A percentile compares a stretch with the other conserved stretches of the same genome.
Evolutionary conservation across 306 rosid genomes (phyloP).

Genomic region (Cotoneaster glaucophyllus): DNA sequence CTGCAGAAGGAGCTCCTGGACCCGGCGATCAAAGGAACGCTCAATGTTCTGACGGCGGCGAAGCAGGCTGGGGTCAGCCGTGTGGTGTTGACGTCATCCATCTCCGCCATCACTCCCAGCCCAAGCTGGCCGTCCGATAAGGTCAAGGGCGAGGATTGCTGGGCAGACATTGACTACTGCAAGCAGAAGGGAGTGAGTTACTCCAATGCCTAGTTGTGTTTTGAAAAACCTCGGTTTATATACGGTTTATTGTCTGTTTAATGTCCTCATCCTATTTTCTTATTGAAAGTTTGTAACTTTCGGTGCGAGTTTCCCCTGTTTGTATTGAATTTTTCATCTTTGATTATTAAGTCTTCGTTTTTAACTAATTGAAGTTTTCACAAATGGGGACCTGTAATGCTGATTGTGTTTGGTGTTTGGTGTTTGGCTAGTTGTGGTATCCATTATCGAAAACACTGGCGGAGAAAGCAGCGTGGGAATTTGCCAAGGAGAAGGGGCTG

Average conservation of each 20-base stretch:
- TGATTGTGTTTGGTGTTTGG: slow-evolving; percentile 9
- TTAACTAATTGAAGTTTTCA: background rate
- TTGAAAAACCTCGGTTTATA: too few species aligned
- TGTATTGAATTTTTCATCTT: background rate
- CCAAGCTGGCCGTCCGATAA: slow-evolving; percentile 65
- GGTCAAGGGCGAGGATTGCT: slow-evolving; percentile 58
- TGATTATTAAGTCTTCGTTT: background rate
- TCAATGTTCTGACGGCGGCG: slow-evolving; percentile 63
- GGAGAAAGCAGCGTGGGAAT: slow-evolving; percentile 87
- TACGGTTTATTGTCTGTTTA: too few species aligned
- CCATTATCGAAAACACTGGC: slow-evolving; percentile 78
- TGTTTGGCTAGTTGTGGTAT: slow-evolving; percentile 66
- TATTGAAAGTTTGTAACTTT: too few species aligned
- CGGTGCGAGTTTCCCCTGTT: background rate
- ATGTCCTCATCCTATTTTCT: too few species aligned
- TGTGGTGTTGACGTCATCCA: slow-evolving; percentile 78
- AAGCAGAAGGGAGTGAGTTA: slow-evolving; percentile 53
- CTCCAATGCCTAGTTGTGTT: background rate
- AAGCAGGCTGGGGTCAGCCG: slow-evolving; percentile 75
- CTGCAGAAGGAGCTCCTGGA: slow-evolving; percentile 50
- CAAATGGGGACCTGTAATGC: background rate
- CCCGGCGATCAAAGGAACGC: slow-evolving; percentile 80
- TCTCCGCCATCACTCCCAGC: slow-evolving; percentile 64
- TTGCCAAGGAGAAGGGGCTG: slow-evolving; percentile 66
- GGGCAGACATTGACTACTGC: slow-evolving; percentile 81